Evolutionary conservation across 2,329 filamentous ascomycete genomes (phyloP).

Genomic region (Epichloe brachyelytri): DNA sequence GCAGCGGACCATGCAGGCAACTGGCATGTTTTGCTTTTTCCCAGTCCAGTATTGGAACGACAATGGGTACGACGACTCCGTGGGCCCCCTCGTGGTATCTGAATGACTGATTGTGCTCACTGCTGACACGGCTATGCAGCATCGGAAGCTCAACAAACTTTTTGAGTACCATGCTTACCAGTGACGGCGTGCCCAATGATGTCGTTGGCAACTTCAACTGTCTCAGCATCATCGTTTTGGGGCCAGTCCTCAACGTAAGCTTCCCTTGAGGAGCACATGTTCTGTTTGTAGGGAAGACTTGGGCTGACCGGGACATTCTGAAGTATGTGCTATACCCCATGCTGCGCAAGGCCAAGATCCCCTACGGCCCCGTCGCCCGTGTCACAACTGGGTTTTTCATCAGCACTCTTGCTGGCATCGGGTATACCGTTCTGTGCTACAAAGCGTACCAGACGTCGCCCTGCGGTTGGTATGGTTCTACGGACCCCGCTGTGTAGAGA

Average conservation of each 20-base stretch:
- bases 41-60: conserved; percentile 28
- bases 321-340: conserved; percentile 37
- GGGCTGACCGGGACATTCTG: not conserved
- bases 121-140: conserved; percentile 7
- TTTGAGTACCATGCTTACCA: conserved; percentile 29
- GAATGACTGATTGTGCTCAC: not conserved
- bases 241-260: conserved; percentile 14
- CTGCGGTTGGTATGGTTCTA: conserved; percentile 24
- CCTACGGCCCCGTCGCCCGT: conserved; percentile 44
- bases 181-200: conserved; percentile 45
- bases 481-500: conserved; percentile 11
- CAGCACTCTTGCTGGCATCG: conserved; percentile 37
- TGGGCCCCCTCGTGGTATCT: not conserved
- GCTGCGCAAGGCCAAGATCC: conserved; percentile 36
- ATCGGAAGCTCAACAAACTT: conserved; percentile 23
- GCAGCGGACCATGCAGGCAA: conserved; percentile 33
- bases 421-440: conserved; percentile 42
- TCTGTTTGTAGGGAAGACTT: not conserved
- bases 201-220: conserved; percentile 47
- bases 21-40: conserved; percentile 29
- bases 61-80: conserved; percentile 13
- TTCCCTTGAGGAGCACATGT: not conserved
- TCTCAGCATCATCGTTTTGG: conserved; percentile 41
- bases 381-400: conserved; percentile 44
- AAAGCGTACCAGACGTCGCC: conserved; percentile 43